A percentile compares a stretch with the other conserved stretches of the same genome.
These are phyloP conservation scores for Crithidia fasciculata DNA, from an alignment of 208 protist genomes.

Conservation along the genomic window DNA sequence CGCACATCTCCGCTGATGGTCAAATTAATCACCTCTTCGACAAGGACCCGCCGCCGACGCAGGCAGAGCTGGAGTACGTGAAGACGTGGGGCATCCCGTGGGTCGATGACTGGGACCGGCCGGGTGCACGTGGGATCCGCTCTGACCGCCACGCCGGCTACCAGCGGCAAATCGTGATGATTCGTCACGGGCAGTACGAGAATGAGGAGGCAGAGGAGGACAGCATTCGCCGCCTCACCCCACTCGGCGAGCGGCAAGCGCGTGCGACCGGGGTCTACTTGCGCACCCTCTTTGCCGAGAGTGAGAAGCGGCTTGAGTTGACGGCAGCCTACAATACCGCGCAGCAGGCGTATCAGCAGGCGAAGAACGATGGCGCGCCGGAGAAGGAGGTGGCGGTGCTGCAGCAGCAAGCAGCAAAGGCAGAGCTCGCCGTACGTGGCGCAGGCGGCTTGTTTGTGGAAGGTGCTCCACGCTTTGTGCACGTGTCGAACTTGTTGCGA, in stretches of 20 bases:
- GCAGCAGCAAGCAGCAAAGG: conserved; percentile 16
- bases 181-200: conserved; percentile 87
- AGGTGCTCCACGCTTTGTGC: conserved; percentile 35
- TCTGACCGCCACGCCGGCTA: conserved; percentile 9
- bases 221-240: conserved; percentile 44
- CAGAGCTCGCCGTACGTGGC: conserved; percentile 2
- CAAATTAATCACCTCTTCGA: conserved; percentile 44
- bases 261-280: conserved; percentile 61
- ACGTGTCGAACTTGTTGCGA: conserved; percentile 66
- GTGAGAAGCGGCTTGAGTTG: conserved; percentile 19
- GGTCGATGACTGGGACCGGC: conserved; percentile 73
- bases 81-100: conserved; percentile 73
- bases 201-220: conserved; percentile 53
- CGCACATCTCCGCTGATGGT: conserved; percentile 43
- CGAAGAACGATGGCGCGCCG: conserved; percentile 9
- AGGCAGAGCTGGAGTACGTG: conserved; percentile 37
- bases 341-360: conserved; percentile 11
- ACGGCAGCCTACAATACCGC: not conserved
- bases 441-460: conserved; percentile 38
- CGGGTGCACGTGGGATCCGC: conserved; percentile 22
- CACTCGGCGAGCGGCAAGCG: conserved; percentile 67
- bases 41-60: conserved; percentile 22
- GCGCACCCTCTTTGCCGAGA: conserved; percentile 31
- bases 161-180: conserved; percentile 71
- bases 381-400: conserved; percentile 16